These are phyloP conservation scores for Mycena belliarum DNA, from an alignment of 768 basidiomycete genomes.

Conservation along the genomic window DNA sequence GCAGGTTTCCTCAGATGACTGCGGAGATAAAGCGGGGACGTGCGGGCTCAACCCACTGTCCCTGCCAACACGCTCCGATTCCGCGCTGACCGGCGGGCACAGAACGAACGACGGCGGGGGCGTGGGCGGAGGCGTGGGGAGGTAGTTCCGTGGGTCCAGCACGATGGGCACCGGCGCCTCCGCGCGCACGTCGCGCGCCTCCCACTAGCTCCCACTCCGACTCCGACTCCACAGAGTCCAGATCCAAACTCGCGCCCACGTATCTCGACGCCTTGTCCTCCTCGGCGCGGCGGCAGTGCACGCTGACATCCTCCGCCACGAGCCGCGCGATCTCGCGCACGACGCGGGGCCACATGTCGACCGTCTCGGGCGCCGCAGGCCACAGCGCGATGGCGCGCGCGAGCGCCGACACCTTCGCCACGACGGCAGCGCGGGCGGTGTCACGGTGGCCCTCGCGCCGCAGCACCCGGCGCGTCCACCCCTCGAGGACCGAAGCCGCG, in stretches of 20 bases:
- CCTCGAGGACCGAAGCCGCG: slow-evolving; percentile 64
- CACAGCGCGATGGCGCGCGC: slow-evolving; percentile 32
- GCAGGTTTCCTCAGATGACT: no score
- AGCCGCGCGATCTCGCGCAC: slow-evolving; percentile 11
- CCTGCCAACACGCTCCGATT: no score
- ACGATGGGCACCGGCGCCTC: background rate
- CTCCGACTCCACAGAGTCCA: no score
- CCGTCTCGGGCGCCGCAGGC: slow-evolving; percentile 7
- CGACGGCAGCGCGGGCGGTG: slow-evolving; percentile 34
- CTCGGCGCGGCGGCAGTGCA: background rate
- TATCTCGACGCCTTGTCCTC: background rate
- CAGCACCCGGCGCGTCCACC: slow-evolving; percentile 64
- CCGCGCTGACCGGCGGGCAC: no score
- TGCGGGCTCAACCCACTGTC: no score
- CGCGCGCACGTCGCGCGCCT: background rate
- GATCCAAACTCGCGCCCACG: no score
- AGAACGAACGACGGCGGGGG: no score
- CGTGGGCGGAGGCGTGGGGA: slow-evolving; percentile 16
- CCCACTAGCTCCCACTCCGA: no score
- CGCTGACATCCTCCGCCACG: slow-evolving; percentile 3
- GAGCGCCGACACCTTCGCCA: slow-evolving; percentile 34
- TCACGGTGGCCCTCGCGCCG: slow-evolving; percentile 6
- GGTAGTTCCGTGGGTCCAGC: slow-evolving; percentile 8
- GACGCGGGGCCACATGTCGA: background rate
- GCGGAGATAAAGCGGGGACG: no score